Evolutionary conservation across 1,139 yeast genomes (phyloP).

Genomic region (Nadsonia commutata): DNA sequence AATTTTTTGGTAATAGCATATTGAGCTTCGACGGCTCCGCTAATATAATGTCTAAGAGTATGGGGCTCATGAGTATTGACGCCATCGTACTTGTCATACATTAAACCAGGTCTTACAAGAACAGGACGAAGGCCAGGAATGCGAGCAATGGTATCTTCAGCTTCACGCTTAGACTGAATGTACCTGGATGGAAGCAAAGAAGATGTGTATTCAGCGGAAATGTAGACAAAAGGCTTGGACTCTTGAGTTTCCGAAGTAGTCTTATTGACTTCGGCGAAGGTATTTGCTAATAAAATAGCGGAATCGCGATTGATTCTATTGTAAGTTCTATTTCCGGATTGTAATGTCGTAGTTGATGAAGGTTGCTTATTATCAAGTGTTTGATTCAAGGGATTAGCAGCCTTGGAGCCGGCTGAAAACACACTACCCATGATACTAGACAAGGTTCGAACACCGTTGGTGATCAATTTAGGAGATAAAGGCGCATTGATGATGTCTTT

Average conservation of each 20-base stretch:
- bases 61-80: conserved; percentile 20
- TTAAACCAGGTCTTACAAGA: conserved; percentile 56
- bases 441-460: conserved; percentile 7
- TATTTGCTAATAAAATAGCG: conserved; percentile 50
- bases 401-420: not conserved
- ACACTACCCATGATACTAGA: no score
- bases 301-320: conserved; percentile 55
- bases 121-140: conserved; percentile 34
- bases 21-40: conserved; percentile 5
- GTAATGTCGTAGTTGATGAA: conserved; percentile 28
- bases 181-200: conserved; percentile 60
- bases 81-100: conserved; percentile 44
- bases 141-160: conserved; percentile 42
- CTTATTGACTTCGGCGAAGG: conserved; percentile 25
- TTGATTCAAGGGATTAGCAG: not conserved
- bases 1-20: conserved; percentile 23
- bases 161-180: conserved; percentile 59
- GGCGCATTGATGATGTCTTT: conserved; percentile 28
- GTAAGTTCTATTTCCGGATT: conserved; percentile 29
- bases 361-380: conserved; percentile 29
- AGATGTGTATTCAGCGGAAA: conserved; percentile 59
- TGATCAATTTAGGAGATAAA: conserved; percentile 5
- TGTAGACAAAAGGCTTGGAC: conserved; percentile 44
- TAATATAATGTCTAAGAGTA: conserved; percentile 9
- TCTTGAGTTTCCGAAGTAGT: conserved; percentile 1